Base-by-base conservation (phyloP, 768 basidiomycete species). In the Russula olivacea region DNA sequence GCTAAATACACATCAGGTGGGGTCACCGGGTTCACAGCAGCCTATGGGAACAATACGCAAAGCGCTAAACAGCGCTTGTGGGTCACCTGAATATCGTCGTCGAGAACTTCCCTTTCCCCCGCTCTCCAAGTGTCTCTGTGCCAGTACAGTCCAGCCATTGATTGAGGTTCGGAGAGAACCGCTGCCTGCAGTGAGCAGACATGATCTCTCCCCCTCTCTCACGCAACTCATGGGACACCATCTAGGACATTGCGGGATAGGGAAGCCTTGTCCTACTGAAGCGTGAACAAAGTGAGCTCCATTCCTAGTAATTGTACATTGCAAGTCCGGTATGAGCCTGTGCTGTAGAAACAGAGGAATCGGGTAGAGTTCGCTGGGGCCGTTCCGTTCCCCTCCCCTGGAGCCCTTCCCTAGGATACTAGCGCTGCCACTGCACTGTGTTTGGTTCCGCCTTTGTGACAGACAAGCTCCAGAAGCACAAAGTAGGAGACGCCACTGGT, bases 61-160 rank as follows among this genome's bases (percentile, higher is more conserved):
- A 45, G 58, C 52, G 38, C 58, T 21, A 53, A 14, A 36, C 53
- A 32, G 58, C 58, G 48, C 58, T 36, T 55, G n/a, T n/a, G n/a
- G n/a, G n/a, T n/a, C n/a, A n/a, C n/a, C n/a, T n/a, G n/a, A n/a
- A n/a, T n/a, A n/a, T n/a, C n/a, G n/a, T n/a, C n/a, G n/a, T n/a
- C n/a, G n/a, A 53, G 48, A 34, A 32, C 14, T 45, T 23, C 36
- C 8, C n/a, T 15, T 14, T 6, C 38, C 9, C 19, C 25, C 36
- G 1, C 25, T 25, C 47, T 41, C 17, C 53, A 19, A 28, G 21
- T 2, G 3, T 50, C 54, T 58, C 55, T 62, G 34, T 30, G 17
- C 21, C 50, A 23, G 48, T 40, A 54, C 38, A 17, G 28, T 11
- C 47, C 14, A 43, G 17, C 59, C n/a, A 43, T 52, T 47, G 23